Evolutionary conservation across 1,284 basidiomycete species (phyloP), one percentile per base, ranked within the genome.

Genomic region (Ceratobasidium sp.): DNA sequence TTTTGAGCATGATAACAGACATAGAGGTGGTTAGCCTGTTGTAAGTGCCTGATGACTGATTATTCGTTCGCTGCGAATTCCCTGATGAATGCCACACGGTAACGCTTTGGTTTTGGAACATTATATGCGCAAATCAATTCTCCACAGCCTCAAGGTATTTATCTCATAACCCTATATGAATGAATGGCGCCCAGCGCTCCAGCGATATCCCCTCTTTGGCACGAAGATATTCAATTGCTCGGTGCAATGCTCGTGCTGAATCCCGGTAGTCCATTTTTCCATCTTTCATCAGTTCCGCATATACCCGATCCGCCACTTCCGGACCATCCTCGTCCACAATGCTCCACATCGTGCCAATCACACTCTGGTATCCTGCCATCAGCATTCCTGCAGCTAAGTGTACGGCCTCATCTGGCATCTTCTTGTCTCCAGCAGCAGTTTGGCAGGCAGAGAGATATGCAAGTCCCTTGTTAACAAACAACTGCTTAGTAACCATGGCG

Each of bases 281-380:
- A 47, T 47, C 45, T n/a, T 6, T 6, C 5, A 47, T n/a, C n/a
- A 53, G 27, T 27, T 15, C 4, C 8, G 50, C 20, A 29, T 53
- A 53, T 12, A 53, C 50, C 7, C 6, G 3, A 29, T 53, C 50
- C 7, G 62, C 62, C 32, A 67, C 34, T 31, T 2, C n/a, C 3
- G 62, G 62, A 25, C 29, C 62, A 53, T 67, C 62, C 10, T 47
- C 7, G 31, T 68, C 67, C 42, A 20, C n/a, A 29, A 68, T 57
- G 15, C 53, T 42, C 67, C 67, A 68, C 31, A 34, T 52, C n/a
- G 67, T 68, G 1, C 53, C 67, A 3, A 68, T 43, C 27, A 68
- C 67, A 12, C 38, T 49, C 3, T 7, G 53, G 20, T 42, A 68
- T 4, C 62, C 65, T 20, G 62, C 62, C 4, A 56, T 40, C 10